Evolutionary conservation across 2,329 filamentous ascomycete species (phyloP).

Genomic region (Colletotrichum navitas): DNA sequence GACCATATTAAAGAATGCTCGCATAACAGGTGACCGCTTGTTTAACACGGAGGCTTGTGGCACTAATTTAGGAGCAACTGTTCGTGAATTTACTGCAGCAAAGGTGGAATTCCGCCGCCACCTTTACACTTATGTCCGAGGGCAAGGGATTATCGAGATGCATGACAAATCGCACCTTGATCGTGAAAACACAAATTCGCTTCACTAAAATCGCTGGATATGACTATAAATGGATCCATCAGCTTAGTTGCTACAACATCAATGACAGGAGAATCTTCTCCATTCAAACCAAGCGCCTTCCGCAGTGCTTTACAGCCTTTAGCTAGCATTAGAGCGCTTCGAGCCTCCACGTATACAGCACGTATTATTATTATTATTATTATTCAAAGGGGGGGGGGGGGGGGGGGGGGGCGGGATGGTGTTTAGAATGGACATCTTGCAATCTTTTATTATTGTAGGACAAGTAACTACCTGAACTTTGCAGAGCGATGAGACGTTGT

Average conservation of each 20-base stretch:
- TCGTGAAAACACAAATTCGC: too few relatives aligned
- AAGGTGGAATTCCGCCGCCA: neutral
- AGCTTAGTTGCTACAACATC: neutral
- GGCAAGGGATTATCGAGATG: neutral
- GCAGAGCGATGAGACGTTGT: neutral
- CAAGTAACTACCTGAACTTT: too few relatives aligned
- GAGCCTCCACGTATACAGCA: neutral
- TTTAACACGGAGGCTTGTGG: neutral
- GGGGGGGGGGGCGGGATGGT: too few relatives aligned
- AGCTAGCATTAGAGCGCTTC: neutral
- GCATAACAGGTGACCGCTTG: neutral
- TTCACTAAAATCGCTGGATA: neutral
- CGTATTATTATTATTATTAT: too few relatives aligned
- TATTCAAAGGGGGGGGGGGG: too few relatives aligned
- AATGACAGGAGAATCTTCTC: neutral
- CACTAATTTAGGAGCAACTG: neutral
- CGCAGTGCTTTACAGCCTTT: neutral
- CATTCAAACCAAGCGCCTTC: neutral
- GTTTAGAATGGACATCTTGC: neutral
- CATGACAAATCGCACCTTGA: neutral
- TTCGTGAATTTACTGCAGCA: neutral
- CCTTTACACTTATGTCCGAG: neutral
- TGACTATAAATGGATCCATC: too few relatives aligned
- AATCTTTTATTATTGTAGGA: neutral
- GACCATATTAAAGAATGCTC: neutral